Evolutionary conservation across 495 filamentous ascomycete species (phyloP).

Genomic region (Saxophila tyrrhenica): DNA sequence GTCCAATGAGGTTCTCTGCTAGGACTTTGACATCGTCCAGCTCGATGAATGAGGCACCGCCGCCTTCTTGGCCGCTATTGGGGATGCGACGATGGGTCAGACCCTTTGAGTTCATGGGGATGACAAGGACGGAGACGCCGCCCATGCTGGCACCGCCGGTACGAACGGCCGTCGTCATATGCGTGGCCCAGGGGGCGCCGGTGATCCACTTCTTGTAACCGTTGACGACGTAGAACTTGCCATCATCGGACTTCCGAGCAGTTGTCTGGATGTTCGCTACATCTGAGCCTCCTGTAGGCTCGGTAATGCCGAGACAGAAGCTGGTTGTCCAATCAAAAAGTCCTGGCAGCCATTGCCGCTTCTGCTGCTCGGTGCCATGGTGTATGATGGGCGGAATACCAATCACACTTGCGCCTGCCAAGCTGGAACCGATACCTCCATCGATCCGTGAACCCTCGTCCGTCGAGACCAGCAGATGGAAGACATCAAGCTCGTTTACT

Average conservation of each 20-base stretch:
- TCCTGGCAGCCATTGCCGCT: conserved; percentile 37
- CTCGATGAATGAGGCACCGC: conserved; percentile 28
- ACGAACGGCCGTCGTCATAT: conserved; percentile 43
- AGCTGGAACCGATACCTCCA: conserved; percentile 27
- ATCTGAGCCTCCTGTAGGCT: conserved; percentile 36
- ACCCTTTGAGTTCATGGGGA: conserved; percentile 37
- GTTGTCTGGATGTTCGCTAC: conserved; percentile 44
- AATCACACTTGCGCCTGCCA: conserved; percentile 43
- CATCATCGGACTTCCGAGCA: conserved; percentile 29
- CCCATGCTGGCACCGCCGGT: conserved; percentile 39
- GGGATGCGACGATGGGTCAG: conserved; percentile 28
- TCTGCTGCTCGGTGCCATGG: conserved; percentile 41
- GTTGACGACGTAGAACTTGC: conserved; percentile 42
- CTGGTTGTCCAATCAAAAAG: conserved; percentile 38
- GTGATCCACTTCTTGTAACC: conserved; percentile 50
- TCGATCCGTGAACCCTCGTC: conserved; percentile 28
- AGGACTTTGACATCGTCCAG: conserved; percentile 31
- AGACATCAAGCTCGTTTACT: conserved; percentile 28
- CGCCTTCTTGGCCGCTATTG: conserved; percentile 30
- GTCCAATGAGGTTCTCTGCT: conserved; percentile 27
- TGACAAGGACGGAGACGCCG: conserved; percentile 43
- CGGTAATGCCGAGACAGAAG: conserved; percentile 47
- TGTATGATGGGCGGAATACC: conserved; percentile 44
- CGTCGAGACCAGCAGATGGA: conserved; percentile 27
- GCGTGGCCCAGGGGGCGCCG: conserved; percentile 43